Evolutionary conservation across 2,329 filamentous ascomycete species (phyloP).

Genomic region (Colletotrichum chrysophilum): DNA sequence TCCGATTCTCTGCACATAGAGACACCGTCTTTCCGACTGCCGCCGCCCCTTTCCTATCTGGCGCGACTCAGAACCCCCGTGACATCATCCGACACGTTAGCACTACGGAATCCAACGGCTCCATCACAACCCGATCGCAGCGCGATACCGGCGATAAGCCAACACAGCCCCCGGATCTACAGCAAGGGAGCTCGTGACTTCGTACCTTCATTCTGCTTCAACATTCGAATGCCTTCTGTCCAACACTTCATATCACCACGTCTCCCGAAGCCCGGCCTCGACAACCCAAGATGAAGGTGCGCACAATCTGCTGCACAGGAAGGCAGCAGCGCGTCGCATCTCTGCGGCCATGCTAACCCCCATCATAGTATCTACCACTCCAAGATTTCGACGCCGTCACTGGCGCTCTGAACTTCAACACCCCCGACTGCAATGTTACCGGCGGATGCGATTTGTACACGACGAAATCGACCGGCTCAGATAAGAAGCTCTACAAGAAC

Average conservation of each 20-base stretch:
- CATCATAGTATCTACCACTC: slow-evolving; percentile 81
- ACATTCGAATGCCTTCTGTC: neutral
- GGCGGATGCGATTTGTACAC: slow-evolving; percentile 97
- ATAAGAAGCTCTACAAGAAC: slow-evolving; percentile 96
- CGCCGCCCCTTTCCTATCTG: neutral
- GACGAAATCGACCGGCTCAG: slow-evolving; percentile 91
- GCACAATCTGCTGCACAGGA: slow-evolving; percentile 8
- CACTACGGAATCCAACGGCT: slow-evolving; percentile 10
- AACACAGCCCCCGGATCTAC: neutral
- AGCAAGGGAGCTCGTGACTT: neutral
- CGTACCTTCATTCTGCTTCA: neutral
- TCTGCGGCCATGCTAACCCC: slow-evolving; percentile 12
- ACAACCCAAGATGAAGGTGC: slow-evolving; percentile 24
- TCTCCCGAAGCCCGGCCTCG: neutral
- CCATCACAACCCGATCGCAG: slow-evolving; percentile 13
- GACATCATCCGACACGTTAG: slow-evolving; percentile 23
- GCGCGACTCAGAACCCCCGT: slow-evolving; percentile 18
- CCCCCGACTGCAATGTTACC: slow-evolving; percentile 87
- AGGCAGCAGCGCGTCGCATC: slow-evolving; percentile 6
- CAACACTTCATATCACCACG: neutral
- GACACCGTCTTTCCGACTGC: slow-evolving; percentile 10
- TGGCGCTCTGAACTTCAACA: slow-evolving; percentile 93
- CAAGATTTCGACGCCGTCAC: slow-evolving; percentile 91
- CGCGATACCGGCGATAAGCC: slow-evolving; percentile 20
- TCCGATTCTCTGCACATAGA: neutral